These are phyloP conservation scores for Auxenochlorella pyrenoidosa DNA, from an alignment of 139 green algal species.

Conservation along the genomic window DNA sequence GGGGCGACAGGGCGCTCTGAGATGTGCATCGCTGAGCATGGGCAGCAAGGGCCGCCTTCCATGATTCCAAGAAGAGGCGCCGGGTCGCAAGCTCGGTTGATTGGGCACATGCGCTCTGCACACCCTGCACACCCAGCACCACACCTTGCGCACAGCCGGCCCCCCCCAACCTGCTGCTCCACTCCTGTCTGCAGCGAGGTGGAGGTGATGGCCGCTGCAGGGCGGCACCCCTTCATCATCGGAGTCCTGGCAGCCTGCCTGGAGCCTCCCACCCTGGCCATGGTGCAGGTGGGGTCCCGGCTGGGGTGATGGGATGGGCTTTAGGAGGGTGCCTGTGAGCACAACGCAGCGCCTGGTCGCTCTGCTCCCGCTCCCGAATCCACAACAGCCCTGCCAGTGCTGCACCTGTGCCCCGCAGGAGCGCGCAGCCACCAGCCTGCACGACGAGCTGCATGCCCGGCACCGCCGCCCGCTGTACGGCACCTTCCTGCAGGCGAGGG, in stretches of 20 bases:
- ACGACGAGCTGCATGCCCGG: slow-evolving; percentile 11
- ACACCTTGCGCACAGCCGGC: too few species aligned
- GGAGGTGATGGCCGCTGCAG: slow-evolving; percentile 27
- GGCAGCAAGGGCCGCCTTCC: background rate
- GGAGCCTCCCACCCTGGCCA: slow-evolving; percentile 13
- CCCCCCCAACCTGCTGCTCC: background rate
- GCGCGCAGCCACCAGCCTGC: background rate
- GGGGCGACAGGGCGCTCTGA: too few species aligned
- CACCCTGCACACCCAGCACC: too few species aligned
- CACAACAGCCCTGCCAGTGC: background rate
- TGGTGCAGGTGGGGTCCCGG: slow-evolving; percentile 29
- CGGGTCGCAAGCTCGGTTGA: too few species aligned
- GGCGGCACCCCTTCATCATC: slow-evolving; percentile 23
- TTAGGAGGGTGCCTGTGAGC: background rate
- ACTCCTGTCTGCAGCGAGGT: slow-evolving; percentile 35
- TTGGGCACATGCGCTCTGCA: too few species aligned
- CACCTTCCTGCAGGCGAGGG: slow-evolving; percentile 18
- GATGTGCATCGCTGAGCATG: background rate
- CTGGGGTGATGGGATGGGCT: too few species aligned
- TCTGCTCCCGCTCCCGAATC: too few species aligned
- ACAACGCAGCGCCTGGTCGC: background rate
- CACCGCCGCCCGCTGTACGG: slow-evolving; percentile 31
- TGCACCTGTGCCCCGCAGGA: background rate
- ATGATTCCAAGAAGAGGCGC: too few species aligned
- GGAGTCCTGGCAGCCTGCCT: slow-evolving; percentile 36